Evolutionary conservation across 352 stramenopile species (phyloP), one percentile per base, ranked within the genome.

Genomic region (Phytophthora agathidicida): DNA sequence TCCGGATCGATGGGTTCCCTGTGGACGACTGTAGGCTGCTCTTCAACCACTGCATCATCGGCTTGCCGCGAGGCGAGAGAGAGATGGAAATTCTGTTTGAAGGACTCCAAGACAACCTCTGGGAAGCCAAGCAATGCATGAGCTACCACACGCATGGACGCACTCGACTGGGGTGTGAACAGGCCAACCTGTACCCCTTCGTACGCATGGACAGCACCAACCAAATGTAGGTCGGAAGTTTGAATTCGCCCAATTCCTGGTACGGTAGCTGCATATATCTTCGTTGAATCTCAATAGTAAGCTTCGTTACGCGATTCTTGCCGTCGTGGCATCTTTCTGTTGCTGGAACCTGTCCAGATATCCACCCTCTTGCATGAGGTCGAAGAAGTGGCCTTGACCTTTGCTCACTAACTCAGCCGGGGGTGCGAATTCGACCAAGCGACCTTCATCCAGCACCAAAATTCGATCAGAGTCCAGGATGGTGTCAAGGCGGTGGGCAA

Each of bases 401-500:
- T 65, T 65, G 27, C 50, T 60, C 9, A 80, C 45, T 24, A 99
- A 49, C 17, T 89, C 71, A 3, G 44, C 17, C 1, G 95, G 93
- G 14, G 83, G 60, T 14, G 82, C 96, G 57, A 88, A 93, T 56
- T 98, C 89, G 4, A 80, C 89, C 7, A 89, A 65, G 5, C 31
- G 46, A n/a, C 24, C 75, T 59, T 64, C 98, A 86, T 71, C 88
- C 87, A 75, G 77, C 11, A 91, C 77, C 26, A 75, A 23, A 24
- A 75, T 66, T 2, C 61, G 37, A 23, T 77, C 55, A 8, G 65
- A 69, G 63, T 99, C 92, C 60, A 99, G 90, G 30, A 99, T 93
- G 3, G 96, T 99, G 58, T 65, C 56, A 2, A 65, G 31, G 5
- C 56, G 98, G 20, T 99, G 97, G 9, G 96, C 97, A 48, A 99